phyloP scores from a whole-genome alignment of 139 green algal genomes.

The Diplosphaera chodatii region DNA sequence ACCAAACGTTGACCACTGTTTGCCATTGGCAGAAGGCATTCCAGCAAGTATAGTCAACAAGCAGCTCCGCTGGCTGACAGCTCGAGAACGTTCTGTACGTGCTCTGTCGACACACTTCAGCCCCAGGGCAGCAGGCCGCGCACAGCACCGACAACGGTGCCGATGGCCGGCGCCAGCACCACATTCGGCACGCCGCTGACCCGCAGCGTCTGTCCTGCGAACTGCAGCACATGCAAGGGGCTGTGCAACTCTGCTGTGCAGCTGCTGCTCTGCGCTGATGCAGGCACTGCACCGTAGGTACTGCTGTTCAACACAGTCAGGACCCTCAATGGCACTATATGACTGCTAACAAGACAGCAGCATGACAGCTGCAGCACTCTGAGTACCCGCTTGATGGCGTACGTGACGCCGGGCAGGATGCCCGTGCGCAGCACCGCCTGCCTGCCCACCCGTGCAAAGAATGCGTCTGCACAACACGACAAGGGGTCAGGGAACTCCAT shows the following conservation, averaged over 20 bases:
- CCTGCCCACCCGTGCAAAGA: background rate
- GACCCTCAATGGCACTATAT: no score
- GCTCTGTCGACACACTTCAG: no score
- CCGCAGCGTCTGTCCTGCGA: background rate
- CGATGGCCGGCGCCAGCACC: constrained; percentile 3
- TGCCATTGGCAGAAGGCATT: no score
- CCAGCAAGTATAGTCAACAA: no score
- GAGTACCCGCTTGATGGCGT: background rate
- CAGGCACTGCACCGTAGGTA: no score
- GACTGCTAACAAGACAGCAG: background rate
- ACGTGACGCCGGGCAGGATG: background rate
- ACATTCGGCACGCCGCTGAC: background rate
- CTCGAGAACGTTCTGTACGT: no score
- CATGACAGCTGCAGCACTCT: background rate
- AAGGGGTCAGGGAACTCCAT: no score
- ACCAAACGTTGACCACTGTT: no score
- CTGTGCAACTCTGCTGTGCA: no score
- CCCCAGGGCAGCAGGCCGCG: background rate
- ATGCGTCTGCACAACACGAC: background rate
- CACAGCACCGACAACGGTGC: background rate
- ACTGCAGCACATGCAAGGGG: background rate
- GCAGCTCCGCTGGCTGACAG: no score
- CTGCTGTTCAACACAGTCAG: no score
- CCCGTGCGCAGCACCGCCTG: background rate
- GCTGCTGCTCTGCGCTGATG: no score